Evolutionary conservation across 2,329 filamentous ascomycete genomes (phyloP), one percentile per base, ranked within the genome.

Genomic region (Aspergillus glaucus): DNA sequence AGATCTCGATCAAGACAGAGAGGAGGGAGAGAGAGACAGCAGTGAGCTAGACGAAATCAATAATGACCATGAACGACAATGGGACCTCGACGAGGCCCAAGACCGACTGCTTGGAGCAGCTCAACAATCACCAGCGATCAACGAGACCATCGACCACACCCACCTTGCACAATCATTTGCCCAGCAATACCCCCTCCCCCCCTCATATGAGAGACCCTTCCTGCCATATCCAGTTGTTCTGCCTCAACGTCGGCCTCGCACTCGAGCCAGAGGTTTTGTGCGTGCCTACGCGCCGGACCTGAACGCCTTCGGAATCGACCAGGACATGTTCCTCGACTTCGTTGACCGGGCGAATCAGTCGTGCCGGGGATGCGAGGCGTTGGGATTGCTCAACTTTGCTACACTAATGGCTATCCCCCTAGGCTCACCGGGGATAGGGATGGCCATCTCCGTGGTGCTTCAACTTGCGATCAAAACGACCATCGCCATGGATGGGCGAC

Each of bases 381-480:
- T 75, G 14, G 55, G 69, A n/a, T 59, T 72, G 39, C 61, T 75
- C 36, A 75, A 75, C 43, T 34, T 74, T 1, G 70, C 71, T 6
- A 68, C 66, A 1, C 69, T 67, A 0, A 61, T 67, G 2, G 61
- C 72, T 9, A 59, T 72, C 0, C 73, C 75, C 0, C 9, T 28
- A 28, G 26, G 26, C 26, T 28, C 26, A 28, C 60, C 61, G 40
- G 65, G 68, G 1, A 69, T 74, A 12, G 65, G 67, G 3, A 65
- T 75, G 46, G 70, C 70, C 0, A 67, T 77, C 10, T 72, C 70
- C 1, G 66, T 73, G 6, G 74, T 67, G 0, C 66, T 76, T 0
- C 70, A 75, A 42, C 54, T 76, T 3, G 67, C 66, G 0, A 71
- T 73, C 0, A 62, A 72, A 10, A 64, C 69, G 1, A 69, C 70